phyloP scores from a whole-genome alignment of 106 monocot genomes.

The Dioscorea zingiberensis region DNA sequence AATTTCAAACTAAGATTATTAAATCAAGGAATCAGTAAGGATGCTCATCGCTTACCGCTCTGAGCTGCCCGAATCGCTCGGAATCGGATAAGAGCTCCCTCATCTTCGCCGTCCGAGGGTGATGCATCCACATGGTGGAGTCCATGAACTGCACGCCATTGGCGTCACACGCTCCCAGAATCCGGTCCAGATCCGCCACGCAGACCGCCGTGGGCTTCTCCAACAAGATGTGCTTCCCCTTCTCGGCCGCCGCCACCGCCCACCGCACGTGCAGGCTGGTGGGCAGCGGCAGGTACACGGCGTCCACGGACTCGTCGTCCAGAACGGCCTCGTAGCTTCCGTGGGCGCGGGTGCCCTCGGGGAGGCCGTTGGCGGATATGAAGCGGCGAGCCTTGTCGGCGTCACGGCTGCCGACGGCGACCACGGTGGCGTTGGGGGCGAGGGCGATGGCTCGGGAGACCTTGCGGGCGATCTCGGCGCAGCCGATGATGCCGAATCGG shows the following conservation, averaged over 20 bases:
- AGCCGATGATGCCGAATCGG: constrained; percentile 66
- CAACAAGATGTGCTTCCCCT: constrained; percentile 48
- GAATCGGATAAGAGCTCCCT: constrained; percentile 22
- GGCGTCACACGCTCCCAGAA: constrained; percentile 33
- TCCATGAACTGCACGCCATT: constrained; percentile 63
- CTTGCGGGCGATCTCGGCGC: constrained; percentile 63
- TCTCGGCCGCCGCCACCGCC: constrained; percentile 41
- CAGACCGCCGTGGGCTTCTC: constrained; percentile 56
- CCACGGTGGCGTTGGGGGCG: constrained; percentile 36
- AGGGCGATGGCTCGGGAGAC: constrained; percentile 49
- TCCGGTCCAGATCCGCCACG: constrained; percentile 38
- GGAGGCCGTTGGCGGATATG: constrained; percentile 26
- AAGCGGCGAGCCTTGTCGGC: constrained; percentile 43
- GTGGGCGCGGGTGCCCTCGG: constrained; percentile 13
- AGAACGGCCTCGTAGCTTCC: constrained; percentile 46
- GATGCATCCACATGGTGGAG: constrained; percentile 56
- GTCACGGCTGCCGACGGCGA: constrained; percentile 59
- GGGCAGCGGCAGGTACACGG: constrained; percentile 54
- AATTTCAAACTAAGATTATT: too few species aligned
- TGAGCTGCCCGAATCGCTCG: constrained; percentile 1
- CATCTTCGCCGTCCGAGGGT: constrained; percentile 45
- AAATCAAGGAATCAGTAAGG: neutral
- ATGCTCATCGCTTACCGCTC: neutral
- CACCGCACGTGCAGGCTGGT: constrained; percentile 50
- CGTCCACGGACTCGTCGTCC: constrained; percentile 44